Evolutionary conservation across 768 basidiomycete genomes (phyloP).

Genomic region (Fomitopsis serialis): DNA sequence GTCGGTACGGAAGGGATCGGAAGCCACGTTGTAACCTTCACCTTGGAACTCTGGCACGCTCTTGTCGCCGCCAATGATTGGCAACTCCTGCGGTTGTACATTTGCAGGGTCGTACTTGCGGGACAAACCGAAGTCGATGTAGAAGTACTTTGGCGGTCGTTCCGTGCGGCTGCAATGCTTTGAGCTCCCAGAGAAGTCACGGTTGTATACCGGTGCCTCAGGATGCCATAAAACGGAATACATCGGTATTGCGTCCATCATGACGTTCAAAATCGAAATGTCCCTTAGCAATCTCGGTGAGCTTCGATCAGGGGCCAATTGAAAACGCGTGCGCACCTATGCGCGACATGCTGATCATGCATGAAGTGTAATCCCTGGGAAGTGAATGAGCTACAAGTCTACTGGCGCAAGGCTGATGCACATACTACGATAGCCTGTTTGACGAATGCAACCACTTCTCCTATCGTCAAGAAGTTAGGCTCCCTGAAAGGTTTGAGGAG

Average conservation of each 20-base stretch:
- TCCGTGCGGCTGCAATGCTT: slow-evolving; percentile 18
- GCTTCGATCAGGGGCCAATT: too few relatives aligned
- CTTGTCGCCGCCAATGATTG: slow-evolving; percentile 11
- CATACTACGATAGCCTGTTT: slow-evolving; percentile 30
- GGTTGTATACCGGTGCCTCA: not conserved
- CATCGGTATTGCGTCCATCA: slow-evolving; percentile 9
- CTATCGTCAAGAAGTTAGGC: slow-evolving; percentile 29
- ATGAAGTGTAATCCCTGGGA: slow-evolving; percentile 7
- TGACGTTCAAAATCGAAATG: slow-evolving; percentile 11
- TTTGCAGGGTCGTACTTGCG: slow-evolving; percentile 20
- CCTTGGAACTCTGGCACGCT: slow-evolving; percentile 15
- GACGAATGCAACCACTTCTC: slow-evolving; percentile 31
- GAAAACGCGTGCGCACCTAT: not conserved
- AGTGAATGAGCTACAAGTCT: not conserved
- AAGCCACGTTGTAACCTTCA: not conserved
- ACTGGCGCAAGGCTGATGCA: not conserved
- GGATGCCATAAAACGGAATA: slow-evolving; percentile 8
- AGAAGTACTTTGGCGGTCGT: slow-evolving; percentile 20
- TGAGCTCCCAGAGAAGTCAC: slow-evolving; percentile 13
- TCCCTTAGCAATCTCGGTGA: slow-evolving; percentile 4
- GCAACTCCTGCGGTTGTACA: not conserved
- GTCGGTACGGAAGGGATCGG: too few relatives aligned
- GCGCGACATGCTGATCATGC: slow-evolving; percentile 7
- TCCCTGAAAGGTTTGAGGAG: slow-evolving; percentile 21
- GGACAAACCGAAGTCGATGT: slow-evolving; percentile 18